Evolutionary conservation across 2,329 filamentous ascomycete species (phyloP), one percentile per base, ranked within the genome.

Genomic region (Endoconidiophora polonica): DNA sequence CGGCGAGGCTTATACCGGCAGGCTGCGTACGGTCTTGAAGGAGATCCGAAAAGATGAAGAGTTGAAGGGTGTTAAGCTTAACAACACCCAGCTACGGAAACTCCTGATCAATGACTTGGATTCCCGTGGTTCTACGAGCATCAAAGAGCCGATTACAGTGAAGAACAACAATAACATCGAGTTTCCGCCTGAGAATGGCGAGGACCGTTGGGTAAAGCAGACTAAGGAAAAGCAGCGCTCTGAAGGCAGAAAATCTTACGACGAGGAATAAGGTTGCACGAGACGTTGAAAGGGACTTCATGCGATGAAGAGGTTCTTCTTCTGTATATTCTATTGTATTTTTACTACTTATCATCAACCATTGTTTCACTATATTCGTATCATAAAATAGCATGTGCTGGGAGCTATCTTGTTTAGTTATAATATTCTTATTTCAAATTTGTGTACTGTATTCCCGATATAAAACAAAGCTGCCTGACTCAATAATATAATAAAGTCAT

Each of bases 401-500:
- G 23, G 9, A n/a, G 42, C 18, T 29, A 44, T 44, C 9, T 33
- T 7, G 5, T 7, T 14, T 22, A 40, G 12, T 16, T 5, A n/a
- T 20, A 26, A 26, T 26, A 10, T 16, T 18, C n/a, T n/a, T 16
- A 24, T 40, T 12, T 41, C 16, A 43, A 36, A 20, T 3, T 29
- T 36, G 22, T 44, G 46, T 53, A 5, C 47, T 47, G 43, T 53
- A 38, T 48, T 18, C 42, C 41, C 46, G n/a, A 38, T 38, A 14
- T 22, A 22, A 18, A 14, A n/a, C 7, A 20, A 16, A 22, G 20
- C 47, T 38, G 42, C 26, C 14, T 26, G 36, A 42, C 48, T 59
- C 61, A 77, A 49, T 68, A 65, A 57, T 77, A 76, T 43, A 78
- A 63, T 5, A 78, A 66, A 0, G 69, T 70, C 54, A 77, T 55